Conservation (phyloP, 345 rosid species). For the Hypericum androsaemum region DNA sequence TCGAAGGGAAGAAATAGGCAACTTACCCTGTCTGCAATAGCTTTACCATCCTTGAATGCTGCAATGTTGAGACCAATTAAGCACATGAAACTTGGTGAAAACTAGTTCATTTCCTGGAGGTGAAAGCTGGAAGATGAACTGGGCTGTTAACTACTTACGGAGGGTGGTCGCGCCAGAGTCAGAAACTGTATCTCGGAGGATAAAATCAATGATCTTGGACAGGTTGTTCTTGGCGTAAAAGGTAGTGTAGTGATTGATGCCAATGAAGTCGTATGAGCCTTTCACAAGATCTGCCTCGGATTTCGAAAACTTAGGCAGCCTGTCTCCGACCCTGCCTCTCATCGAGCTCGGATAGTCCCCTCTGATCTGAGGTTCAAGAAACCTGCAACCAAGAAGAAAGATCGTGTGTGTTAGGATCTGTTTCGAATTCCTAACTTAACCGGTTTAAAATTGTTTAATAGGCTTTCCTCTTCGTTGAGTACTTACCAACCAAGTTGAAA, state of each 20-base stretch:
- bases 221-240: slow-evolving; percentile 44
- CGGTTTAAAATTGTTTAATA: not conserved
- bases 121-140: not conserved
- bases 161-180: slow-evolving; percentile 73
- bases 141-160: slow-evolving; percentile 36
- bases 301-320: slow-evolving; percentile 59
- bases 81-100: not conserved
- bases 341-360: slow-evolving; percentile 88
- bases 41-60: slow-evolving; percentile 45
- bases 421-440: no score
- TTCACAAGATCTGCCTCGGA: slow-evolving; percentile 50
- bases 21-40: slow-evolving; percentile 71
- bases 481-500: slow-evolving; percentile 94
- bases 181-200: slow-evolving; percentile 56
- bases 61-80: slow-evolving; percentile 14
- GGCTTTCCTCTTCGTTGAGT: no score
- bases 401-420: no score
- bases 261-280: slow-evolving; percentile 86
- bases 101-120: not conserved
- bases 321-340: slow-evolving; percentile 59
- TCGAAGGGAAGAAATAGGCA: not conserved
- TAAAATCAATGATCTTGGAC: slow-evolving; percentile 20
- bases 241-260: slow-evolving; percentile 92
- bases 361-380: slow-evolving; percentile 73
- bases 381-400: slow-evolving; percentile 34